phyloP scores from a whole-genome alignment of 2,329 filamentous ascomycete genomes.

The Pseudogymnoascus sp. region DNA sequence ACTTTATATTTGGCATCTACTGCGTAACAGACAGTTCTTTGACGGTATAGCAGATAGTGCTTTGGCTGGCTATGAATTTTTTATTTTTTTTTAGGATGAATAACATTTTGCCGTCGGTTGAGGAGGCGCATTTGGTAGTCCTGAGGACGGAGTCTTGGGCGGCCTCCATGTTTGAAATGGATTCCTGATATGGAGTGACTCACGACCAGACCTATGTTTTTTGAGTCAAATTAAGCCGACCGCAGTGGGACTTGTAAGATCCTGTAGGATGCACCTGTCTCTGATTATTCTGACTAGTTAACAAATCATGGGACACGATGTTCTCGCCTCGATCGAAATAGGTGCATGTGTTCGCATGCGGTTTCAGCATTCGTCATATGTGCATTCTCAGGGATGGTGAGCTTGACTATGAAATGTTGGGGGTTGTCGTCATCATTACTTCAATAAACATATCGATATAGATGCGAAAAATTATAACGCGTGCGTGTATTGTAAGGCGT shows the following conservation, averaged over 20 bases:
- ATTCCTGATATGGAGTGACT: background rate
- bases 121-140: background rate
- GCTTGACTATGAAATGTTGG: background rate
- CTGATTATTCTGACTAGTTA: background rate
- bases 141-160: background rate
- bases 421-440: background rate
- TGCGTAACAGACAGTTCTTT: background rate
- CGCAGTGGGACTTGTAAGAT: background rate
- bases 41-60: too few species aligned
- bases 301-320: background rate
- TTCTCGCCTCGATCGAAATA: background rate
- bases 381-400: background rate
- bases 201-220: background rate
- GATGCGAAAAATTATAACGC: background rate
- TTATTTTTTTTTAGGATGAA: too few species aligned
- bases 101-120: background rate
- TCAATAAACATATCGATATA: background rate
- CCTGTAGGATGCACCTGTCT: background rate
- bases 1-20: background rate
- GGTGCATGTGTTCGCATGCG: background rate
- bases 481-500: background rate
- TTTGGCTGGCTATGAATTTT: too few species aligned
- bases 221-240: background rate
- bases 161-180: too few species aligned
- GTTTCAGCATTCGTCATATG: background rate